Percentiles rank a stretch among this genome's conserved stretches.
Conservation (phyloP, 164 flowering plant species). For the Malania oleifera region DNA sequence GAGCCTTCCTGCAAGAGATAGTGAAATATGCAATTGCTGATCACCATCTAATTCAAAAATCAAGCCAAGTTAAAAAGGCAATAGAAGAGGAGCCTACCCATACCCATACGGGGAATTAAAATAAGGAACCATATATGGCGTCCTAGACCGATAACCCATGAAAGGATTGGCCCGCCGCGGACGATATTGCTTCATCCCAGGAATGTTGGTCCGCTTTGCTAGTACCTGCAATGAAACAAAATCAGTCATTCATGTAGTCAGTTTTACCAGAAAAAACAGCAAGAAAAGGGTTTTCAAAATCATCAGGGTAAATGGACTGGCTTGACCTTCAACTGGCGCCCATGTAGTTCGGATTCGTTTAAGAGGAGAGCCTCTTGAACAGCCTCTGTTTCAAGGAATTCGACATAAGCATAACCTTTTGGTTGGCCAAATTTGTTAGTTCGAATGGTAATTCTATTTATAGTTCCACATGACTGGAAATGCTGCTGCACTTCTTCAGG, state of each 20-base stretch:
- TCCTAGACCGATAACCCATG: slow-evolving; percentile 34
- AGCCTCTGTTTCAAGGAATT: slow-evolving; percentile 62
- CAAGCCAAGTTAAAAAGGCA: background rate
- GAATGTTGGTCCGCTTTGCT: slow-evolving; percentile 59
- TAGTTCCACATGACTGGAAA: slow-evolving; percentile 74
- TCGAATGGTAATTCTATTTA: slow-evolving; percentile 60
- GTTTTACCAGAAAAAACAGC: background rate
- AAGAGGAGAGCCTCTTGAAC: slow-evolving; percentile 59
- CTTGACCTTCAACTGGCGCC: slow-evolving; percentile 61
- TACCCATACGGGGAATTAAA: slow-evolving; percentile 56
- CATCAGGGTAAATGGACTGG: no score
- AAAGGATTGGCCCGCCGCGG: slow-evolving; percentile 37
- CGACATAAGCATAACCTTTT: slow-evolving; percentile 73
- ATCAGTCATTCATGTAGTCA: background rate
- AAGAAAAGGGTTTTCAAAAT: no score
- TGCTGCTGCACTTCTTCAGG: slow-evolving; percentile 79
- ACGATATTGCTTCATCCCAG: slow-evolving; percentile 66
- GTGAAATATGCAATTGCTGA: background rate
- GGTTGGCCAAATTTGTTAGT: slow-evolving; percentile 64
- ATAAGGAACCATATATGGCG: slow-evolving; percentile 41
- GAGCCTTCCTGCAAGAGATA: slow-evolving; percentile 47
- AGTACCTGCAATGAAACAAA: slow-evolving; percentile 37
- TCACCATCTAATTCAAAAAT: background rate
- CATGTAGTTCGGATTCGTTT: slow-evolving; percentile 66
- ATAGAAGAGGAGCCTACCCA: slow-evolving; percentile 34